phyloP scores from a whole-genome alignment of 208 protist species.

The Acanthamoeba culbertsoni region DNA sequence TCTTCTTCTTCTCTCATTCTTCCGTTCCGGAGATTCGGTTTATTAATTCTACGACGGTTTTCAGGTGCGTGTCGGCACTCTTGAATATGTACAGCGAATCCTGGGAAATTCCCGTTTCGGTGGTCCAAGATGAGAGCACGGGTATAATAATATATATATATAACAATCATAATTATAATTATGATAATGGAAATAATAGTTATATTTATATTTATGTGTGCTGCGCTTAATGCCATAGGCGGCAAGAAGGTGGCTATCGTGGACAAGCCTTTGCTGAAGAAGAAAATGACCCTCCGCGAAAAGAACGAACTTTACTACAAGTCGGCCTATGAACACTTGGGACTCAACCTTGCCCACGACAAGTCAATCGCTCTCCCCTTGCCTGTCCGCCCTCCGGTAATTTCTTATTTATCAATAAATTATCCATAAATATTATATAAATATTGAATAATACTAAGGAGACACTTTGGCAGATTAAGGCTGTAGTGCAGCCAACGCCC shows the following conservation, averaged over 20 bases:
- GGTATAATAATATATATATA: too few relatives aligned
- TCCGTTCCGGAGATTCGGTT: neutral
- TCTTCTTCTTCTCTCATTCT: neutral
- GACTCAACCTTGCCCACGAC: neutral
- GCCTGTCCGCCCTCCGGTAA: neutral
- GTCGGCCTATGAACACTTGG: neutral
- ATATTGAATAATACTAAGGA: too few relatives aligned
- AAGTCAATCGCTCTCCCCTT: neutral
- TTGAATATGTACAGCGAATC: slow-evolving; percentile 45
- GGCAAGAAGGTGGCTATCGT: slow-evolving; percentile 15
- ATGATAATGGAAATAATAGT: neutral
- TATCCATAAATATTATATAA: too few relatives aligned
- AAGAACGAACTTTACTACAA: slow-evolving; percentile 51
- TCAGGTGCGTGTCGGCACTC: neutral
- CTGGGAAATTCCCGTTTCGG: neutral
- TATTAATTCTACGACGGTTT: neutral
- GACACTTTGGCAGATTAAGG: too few relatives aligned
- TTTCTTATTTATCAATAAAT: too few relatives aligned
- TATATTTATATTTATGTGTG: neutral
- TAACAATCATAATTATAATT: neutral
- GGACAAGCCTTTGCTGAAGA: slow-evolving; percentile 38
- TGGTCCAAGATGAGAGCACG: neutral
- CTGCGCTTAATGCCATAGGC: neutral
- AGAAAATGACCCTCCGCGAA: slow-evolving; percentile 12
- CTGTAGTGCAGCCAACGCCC: neutral